Evolutionary conservation across 2,329 filamentous ascomycete species (phyloP).

Genomic region (Dactylellina sp.): DNA sequence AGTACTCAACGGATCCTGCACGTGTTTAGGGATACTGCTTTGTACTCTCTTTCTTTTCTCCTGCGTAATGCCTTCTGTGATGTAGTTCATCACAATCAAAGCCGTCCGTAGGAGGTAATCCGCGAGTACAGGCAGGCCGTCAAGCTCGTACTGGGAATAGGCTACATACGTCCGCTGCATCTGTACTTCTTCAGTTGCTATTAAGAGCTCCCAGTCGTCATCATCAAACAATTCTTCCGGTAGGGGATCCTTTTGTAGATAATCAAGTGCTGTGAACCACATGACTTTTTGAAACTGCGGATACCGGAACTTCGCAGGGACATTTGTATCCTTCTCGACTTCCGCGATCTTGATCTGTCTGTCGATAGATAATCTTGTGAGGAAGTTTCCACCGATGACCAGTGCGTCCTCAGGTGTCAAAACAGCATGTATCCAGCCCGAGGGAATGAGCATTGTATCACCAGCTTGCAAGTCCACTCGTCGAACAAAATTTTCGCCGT

Average conservation of each 20-base stretch:
- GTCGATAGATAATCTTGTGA: slow-evolving; percentile 74
- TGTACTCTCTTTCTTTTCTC: slow-evolving; percentile 72
- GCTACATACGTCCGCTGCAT: slow-evolving; percentile 69
- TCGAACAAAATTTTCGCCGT: slow-evolving; percentile 43
- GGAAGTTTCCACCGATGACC: slow-evolving; percentile 78
- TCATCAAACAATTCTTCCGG: slow-evolving; percentile 69
- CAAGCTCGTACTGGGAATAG: slow-evolving; percentile 59
- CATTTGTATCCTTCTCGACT: slow-evolving; percentile 76
- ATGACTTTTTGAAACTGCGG: slow-evolving; percentile 77
- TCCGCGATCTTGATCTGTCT: slow-evolving; percentile 76
- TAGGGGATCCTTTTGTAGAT: slow-evolving; percentile 74
- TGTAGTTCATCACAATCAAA: slow-evolving; percentile 59
- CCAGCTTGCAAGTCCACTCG: slow-evolving; percentile 71
- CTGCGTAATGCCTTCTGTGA: slow-evolving; percentile 70
- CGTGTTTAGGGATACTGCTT: slow-evolving; percentile 73
- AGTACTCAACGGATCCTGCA: slow-evolving; percentile 72
- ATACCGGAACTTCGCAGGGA: slow-evolving; percentile 74
- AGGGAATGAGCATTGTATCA: slow-evolving; percentile 78
- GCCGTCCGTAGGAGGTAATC: slow-evolving; percentile 59
- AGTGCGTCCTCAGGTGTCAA: slow-evolving; percentile 77
- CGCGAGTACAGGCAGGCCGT: slow-evolving; percentile 59
- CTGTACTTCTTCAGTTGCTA: slow-evolving; percentile 74
- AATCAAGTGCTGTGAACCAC: slow-evolving; percentile 75
- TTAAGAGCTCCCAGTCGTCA: slow-evolving; percentile 69
- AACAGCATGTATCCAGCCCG: slow-evolving; percentile 78